Base-by-base conservation (phyloP, 345 rosid genomes). In the Corymbia maculata region DNA sequence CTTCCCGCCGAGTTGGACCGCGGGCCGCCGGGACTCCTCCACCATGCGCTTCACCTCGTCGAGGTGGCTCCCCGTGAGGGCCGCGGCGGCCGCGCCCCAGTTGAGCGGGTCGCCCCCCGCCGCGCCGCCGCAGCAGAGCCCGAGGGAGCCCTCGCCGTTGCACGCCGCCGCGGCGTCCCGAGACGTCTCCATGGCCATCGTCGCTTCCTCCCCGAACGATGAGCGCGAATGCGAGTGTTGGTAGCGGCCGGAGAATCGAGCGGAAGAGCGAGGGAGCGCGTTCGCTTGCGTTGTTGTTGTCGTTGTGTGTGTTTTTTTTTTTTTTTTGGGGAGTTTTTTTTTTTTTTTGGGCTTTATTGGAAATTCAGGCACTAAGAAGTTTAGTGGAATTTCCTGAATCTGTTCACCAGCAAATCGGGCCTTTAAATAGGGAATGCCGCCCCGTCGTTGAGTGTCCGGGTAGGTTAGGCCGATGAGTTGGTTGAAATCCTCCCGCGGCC, bases 1-100 rank as follows among this genome's bases (percentile, higher is more conserved):
- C 90, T 95, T 92, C 2, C 98, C 99, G 0, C 96, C 98, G 1
- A 97, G 94, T 66, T 88, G 90, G 13, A 96, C 96, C 66, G 90
- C 88, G 9, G 96, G 94, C 87, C 88, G 94, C 89, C 96, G 92
- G 89, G 89, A 95, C 12, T 96, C 96, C 24, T 86, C 93, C 9
- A 97, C 95, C 99, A 97, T 97, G 52, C 93, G 88, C 68, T 91
- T 96, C 85, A 97, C 98, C 79, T 97, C 98, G 13, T 96, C 97
- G 16, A 96, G 93, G 91, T 97, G 98, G 90, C 98, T 96, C 3
- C 99, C 98, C 87, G 91, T 95, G 90, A 97, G 75, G 75, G 96
- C 92, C 89, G 95, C 95, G 2, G 98, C 96, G 2, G 97, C 96
- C 7, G 80, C 57, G 7, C 92, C 94, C 98, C 98, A 96, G 89